Conservation (phyloP, 2,329 filamentous ascomycete genomes). For the Pseudophaeomoniella oleicola region DNA sequence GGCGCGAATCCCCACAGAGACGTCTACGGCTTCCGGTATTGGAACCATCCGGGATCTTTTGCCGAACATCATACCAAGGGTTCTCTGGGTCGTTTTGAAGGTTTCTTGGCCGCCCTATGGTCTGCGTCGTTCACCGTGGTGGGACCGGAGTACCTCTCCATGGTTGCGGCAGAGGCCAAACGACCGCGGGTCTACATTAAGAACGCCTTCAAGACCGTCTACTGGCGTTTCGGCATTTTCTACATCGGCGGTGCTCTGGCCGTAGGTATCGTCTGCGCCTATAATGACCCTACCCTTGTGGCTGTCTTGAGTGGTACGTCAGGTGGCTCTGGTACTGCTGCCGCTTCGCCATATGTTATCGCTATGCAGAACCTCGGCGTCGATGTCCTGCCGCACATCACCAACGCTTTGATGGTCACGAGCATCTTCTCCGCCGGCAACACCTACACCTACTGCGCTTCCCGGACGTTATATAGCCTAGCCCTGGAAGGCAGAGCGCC, state of each 20-base stretch:
- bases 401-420: constrained; percentile 39
- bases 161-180: constrained; percentile 50
- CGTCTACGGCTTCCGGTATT: constrained; percentile 55
- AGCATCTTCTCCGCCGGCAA: constrained; percentile 44
- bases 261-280: constrained; percentile 54
- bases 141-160: constrained; percentile 49
- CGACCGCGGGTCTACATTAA: constrained; percentile 55
- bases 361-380: constrained; percentile 44
- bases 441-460: constrained; percentile 41
- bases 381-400: constrained; percentile 38
- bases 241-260: constrained; percentile 57
- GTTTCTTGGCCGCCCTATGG: constrained; percentile 52
- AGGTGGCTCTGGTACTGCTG: constrained; percentile 27
- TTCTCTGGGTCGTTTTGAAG: constrained; percentile 37
- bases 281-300: constrained; percentile 44
- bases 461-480: constrained; percentile 37
- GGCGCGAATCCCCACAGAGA: constrained; percentile 57
- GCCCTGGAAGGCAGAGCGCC: constrained; percentile 39
- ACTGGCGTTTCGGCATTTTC: constrained; percentile 60
- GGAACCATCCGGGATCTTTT: constrained; percentile 43
- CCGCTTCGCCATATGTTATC: constrained; percentile 49
- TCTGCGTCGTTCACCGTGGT: constrained; percentile 53
- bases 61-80: constrained; percentile 47
- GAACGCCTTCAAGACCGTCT: constrained; percentile 57
- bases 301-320: constrained; percentile 31